Percentiles rank a stretch among this genome's conserved stretches.
Evolutionary conservation across 73 alveolate genomes (phyloP).

Genomic region (Tetrahymena borealis): DNA sequence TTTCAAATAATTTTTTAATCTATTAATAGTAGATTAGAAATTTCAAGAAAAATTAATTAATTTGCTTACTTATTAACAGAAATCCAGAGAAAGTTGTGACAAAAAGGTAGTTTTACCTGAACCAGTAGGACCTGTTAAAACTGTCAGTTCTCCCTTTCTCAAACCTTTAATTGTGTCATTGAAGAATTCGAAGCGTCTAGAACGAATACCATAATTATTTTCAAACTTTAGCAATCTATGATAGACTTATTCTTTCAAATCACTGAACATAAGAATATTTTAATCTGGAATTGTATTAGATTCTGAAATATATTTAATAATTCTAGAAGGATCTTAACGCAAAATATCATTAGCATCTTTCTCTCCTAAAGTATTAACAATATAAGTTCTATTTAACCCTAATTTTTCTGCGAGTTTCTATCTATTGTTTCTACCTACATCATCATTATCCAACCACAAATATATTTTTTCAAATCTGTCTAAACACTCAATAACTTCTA

Average conservation of each 20-base stretch:
- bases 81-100: constrained; percentile 71
- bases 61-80: constrained; percentile 30
- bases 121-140: constrained; percentile 88
- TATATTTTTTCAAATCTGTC: constrained; percentile 67
- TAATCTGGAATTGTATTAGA: constrained; percentile 48
- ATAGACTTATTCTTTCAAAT: constrained; percentile 39
- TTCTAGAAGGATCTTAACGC: constrained; percentile 7
- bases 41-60: neutral
- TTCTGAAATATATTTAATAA: constrained; percentile 21
- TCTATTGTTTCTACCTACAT: constrained; percentile 57
- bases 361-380: constrained; percentile 42
- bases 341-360: constrained; percentile 82
- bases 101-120: constrained; percentile 86
- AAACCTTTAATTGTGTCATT: constrained; percentile 67
- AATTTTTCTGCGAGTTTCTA: constrained; percentile 58
- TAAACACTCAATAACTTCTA: constrained; percentile 64
- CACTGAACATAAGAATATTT: constrained; percentile 50
- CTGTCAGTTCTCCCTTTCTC: constrained; percentile 79
- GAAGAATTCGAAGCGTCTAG: constrained; percentile 50
- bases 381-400: constrained; percentile 53
- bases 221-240: constrained; percentile 34
- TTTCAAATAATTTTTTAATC: neutral
- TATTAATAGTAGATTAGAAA: neutral
- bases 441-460: constrained; percentile 75
- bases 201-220: constrained; percentile 47